Evolutionary conservation across 192 early-diverging fungal genomes (phyloP).

Genomic region (Endogone sp.): DNA sequence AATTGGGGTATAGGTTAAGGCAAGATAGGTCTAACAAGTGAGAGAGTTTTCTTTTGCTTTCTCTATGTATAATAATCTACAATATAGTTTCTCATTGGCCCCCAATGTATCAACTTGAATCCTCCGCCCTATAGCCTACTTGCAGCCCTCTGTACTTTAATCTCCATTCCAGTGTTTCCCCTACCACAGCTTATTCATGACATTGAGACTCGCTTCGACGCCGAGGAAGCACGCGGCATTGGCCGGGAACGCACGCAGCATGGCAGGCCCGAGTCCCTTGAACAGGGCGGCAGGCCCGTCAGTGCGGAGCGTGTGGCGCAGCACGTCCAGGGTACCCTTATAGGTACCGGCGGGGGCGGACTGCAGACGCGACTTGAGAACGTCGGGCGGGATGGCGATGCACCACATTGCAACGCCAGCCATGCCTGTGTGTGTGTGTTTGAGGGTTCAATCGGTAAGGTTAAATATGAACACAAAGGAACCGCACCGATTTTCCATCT

Average conservation of each 20-base stretch:
- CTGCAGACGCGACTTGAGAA: conserved; percentile 88
- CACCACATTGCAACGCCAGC: conserved; percentile 99
- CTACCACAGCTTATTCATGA: conserved; percentile 47
- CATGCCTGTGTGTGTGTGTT: conserved; percentile 52
- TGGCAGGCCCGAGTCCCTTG: conserved; percentile 85
- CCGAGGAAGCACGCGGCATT: conserved; percentile 72
- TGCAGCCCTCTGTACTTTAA: no score
- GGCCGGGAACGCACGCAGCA: conserved; percentile 85
- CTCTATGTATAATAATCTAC: no score
- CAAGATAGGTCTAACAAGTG: no score
- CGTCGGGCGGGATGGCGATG: conserved; percentile 89
- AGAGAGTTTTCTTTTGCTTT: no score
- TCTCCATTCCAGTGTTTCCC: no score
- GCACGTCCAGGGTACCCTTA: conserved; percentile 60
- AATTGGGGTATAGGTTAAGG: no score
- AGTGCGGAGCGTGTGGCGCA: conserved; percentile 53
- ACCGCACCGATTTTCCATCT: no score
- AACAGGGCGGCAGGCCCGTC: conserved; percentile 80
- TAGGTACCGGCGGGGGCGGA: conserved; percentile 86
- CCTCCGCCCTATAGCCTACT: no score
- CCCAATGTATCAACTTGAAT: no score
- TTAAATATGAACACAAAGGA: no score
- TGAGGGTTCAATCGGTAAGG: no score
- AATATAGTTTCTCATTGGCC: no score
- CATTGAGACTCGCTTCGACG: conserved; percentile 50